A percentile compares a stretch with the other conserved stretches of the same genome.
phyloP scores from a whole-genome alignment of 2,329 filamentous ascomycete genomes.

The Alternaria sp. region DNA sequence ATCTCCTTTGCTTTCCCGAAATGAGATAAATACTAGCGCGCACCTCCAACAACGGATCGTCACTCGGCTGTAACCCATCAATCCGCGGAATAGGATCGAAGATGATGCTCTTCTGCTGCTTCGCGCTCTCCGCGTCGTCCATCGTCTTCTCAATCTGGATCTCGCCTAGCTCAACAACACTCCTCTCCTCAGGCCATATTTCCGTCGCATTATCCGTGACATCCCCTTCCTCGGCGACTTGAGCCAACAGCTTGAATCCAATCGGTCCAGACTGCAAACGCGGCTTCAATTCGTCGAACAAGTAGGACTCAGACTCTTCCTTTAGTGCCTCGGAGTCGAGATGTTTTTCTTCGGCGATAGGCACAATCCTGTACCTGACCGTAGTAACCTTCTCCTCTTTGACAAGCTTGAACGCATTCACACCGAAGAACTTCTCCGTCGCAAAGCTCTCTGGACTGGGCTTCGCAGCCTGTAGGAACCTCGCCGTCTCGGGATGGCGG shows the following conservation, averaged over 20 bases:
- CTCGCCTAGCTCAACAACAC: constrained; percentile 59
- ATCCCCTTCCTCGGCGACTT: constrained; percentile 59
- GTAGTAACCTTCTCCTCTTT: constrained; percentile 52
- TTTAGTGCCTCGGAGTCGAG: constrained; percentile 50
- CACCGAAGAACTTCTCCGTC: constrained; percentile 56
- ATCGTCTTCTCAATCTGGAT: constrained; percentile 54
- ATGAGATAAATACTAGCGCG: constrained; percentile 63
- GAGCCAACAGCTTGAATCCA: constrained; percentile 57
- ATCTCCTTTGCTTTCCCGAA: constrained; percentile 61
- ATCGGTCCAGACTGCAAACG: constrained; percentile 48
- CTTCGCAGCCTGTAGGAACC: constrained; percentile 59
- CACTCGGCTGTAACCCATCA: constrained; percentile 59
- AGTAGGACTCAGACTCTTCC: constrained; percentile 51
- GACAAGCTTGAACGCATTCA: constrained; percentile 60
- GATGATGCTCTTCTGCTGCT: constrained; percentile 60
- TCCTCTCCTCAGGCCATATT: constrained; percentile 61
- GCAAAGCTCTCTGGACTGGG: constrained; percentile 59
- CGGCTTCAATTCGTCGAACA: constrained; percentile 57
- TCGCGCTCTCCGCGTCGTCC: constrained; percentile 49
- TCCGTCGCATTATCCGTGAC: constrained; percentile 56
- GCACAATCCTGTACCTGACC: constrained; percentile 59
- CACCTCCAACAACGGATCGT: constrained; percentile 63
- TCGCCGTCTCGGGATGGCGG: constrained; percentile 54
- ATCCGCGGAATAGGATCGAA: constrained; percentile 66
- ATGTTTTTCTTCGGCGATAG: constrained; percentile 52